Evolutionary conservation across 176 grass and related monocot genomes (phyloP).

Genomic region (Cymbopogon citratus): DNA sequence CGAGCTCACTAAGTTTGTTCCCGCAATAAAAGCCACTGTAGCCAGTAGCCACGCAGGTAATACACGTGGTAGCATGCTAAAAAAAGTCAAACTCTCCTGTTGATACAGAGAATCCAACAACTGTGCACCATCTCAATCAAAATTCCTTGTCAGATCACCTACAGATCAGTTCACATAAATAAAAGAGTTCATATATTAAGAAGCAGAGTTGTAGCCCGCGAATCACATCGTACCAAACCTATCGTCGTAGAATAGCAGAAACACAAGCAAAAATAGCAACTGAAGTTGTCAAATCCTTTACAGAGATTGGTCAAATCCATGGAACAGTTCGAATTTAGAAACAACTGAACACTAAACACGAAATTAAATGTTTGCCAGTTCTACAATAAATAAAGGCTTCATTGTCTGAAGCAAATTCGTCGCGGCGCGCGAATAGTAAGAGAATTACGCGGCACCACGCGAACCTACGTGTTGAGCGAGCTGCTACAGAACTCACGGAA

Average conservation of each 20-base stretch:
- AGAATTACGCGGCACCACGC: not conserved
- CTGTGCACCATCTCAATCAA: constrained; percentile 27
- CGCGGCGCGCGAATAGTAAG: not conserved
- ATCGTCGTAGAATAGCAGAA: constrained; percentile 4
- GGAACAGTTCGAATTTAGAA: constrained; percentile 11
- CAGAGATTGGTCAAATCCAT: constrained; percentile 17
- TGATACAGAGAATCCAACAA: constrained; percentile 32
- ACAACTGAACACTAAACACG: not conserved
- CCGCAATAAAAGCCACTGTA: constrained; percentile 2
- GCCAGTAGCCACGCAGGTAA: constrained; percentile 3
- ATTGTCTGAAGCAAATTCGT: not conserved
- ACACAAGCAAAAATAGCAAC: not conserved
- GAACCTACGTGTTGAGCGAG: not conserved
- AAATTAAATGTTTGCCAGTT: not conserved
- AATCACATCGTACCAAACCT: constrained; percentile 11
- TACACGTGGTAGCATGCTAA: not conserved
- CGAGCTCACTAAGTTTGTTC: constrained; percentile 20
- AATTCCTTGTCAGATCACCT: constrained; percentile 17
- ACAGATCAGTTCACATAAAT: not conserved
- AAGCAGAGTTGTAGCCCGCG: not conserved
- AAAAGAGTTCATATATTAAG: constrained; percentile 12
- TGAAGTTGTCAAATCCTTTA: constrained; percentile 26
- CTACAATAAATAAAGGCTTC: not conserved
- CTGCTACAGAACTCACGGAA: not conserved
- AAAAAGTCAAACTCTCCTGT: constrained; percentile 26